A percentile compares a stretch with the other conserved stretches of the same genome.
phyloP scores from a whole-genome alignment of 805 yeast species.

The Schwanniomyces sp. region DNA sequence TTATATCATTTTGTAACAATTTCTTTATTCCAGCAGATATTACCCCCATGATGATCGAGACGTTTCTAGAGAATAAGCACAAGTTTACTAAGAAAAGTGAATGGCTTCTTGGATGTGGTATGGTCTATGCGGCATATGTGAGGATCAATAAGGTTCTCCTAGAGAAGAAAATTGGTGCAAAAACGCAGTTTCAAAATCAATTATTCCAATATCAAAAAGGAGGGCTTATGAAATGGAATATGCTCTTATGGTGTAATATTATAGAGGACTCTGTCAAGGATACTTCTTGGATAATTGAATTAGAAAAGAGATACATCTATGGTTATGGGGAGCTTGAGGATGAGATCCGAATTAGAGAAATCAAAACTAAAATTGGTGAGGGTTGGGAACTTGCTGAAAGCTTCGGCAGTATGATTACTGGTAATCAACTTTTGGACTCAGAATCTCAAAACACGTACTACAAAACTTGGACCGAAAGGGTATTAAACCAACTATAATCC shows the following conservation, averaged over 20 bases:
- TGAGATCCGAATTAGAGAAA: slow-evolving; percentile 20
- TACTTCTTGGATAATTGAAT: slow-evolving; percentile 61
- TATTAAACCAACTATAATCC: slow-evolving; percentile 4
- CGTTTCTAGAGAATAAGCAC: slow-evolving; percentile 49
- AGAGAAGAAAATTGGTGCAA: slow-evolving; percentile 47
- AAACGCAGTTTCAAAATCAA: slow-evolving; percentile 46
- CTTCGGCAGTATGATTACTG: slow-evolving; percentile 36
- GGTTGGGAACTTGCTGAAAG: slow-evolving; percentile 29
- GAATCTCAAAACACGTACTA: slow-evolving; percentile 29
- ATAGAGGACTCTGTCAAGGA: slow-evolving; percentile 55
- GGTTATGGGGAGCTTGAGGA: slow-evolving; percentile 22
- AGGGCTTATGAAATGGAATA: slow-evolving; percentile 47
- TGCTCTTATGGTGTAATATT: slow-evolving; percentile 52
- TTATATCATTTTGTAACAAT: slow-evolving; percentile 54
- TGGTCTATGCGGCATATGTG: slow-evolving; percentile 58
- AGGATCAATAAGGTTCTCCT: slow-evolving; percentile 52
- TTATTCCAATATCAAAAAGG: slow-evolving; percentile 57
- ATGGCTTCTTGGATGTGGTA: slow-evolving; percentile 71
- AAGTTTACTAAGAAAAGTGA: slow-evolving; percentile 55
- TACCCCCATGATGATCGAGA: slow-evolving; percentile 49
- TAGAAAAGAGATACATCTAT: slow-evolving; percentile 46
- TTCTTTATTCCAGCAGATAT: slow-evolving; percentile 59
- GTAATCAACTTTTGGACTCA: slow-evolving; percentile 27
- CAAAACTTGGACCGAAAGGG: slow-evolving; percentile 29
- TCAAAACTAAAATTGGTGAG: slow-evolving; percentile 27